These are phyloP conservation scores for Suillus subaureus DNA, from an alignment of 768 basidiomycete genomes.

Conservation along the genomic window DNA sequence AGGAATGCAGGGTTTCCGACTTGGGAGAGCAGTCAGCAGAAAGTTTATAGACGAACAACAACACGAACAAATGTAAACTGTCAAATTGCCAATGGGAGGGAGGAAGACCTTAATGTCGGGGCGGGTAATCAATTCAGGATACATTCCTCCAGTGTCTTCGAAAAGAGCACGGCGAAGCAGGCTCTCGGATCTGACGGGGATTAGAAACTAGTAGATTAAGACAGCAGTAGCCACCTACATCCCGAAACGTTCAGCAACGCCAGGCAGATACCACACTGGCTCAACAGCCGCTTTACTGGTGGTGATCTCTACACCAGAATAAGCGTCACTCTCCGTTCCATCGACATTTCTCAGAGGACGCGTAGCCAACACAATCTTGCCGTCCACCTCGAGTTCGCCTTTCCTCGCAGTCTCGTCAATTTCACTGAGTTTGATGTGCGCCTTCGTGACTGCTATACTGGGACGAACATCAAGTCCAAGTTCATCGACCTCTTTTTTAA, in stretches of 20 bases:
- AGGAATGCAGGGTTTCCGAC: slow-evolving; percentile 85
- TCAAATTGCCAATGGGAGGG: slow-evolving; percentile 89
- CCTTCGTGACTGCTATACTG: slow-evolving; percentile 90
- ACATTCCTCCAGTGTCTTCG: slow-evolving; percentile 96
- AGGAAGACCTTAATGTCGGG: slow-evolving; percentile 96
- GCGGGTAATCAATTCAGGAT: slow-evolving; percentile 92
- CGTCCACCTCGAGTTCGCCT: slow-evolving; percentile 78
- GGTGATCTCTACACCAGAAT: slow-evolving; percentile 83
- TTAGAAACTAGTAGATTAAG: slow-evolving; percentile 1
- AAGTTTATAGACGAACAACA: not conserved
- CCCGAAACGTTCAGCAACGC: slow-evolving; percentile 90
- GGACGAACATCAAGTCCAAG: slow-evolving; percentile 84
- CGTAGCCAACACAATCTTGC: slow-evolving; percentile 77
- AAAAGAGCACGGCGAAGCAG: slow-evolving; percentile 89
- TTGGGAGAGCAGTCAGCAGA: slow-evolving; percentile 28
- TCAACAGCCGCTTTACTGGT: slow-evolving; percentile 95
- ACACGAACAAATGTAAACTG: slow-evolving; percentile 85
- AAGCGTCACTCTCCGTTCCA: slow-evolving; percentile 54
- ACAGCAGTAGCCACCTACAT: slow-evolving; percentile 56
- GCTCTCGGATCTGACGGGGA: slow-evolving; percentile 64
- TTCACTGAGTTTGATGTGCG: slow-evolving; percentile 94
- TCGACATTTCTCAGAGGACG: slow-evolving; percentile 64
- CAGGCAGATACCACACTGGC: slow-evolving; percentile 95
- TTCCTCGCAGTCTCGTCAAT: slow-evolving; percentile 78
- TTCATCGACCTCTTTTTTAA: slow-evolving; percentile 59